Evolutionary conservation across 2,329 filamentous ascomycete genomes (phyloP), one percentile per base, ranked within the genome.

Genomic region (Dactylonectria macrodidyma): DNA sequence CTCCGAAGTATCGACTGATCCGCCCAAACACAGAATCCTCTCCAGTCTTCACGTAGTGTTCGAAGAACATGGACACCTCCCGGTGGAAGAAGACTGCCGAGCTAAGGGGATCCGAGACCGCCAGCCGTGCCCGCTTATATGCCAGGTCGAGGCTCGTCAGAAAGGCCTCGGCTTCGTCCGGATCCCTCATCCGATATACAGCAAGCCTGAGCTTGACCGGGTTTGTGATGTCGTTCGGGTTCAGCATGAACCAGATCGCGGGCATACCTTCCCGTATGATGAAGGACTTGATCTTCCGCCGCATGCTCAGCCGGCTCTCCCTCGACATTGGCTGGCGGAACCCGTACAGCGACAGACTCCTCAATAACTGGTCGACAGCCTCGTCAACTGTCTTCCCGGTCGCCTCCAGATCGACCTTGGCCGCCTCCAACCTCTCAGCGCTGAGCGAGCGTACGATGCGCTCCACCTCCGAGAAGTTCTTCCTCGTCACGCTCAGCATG

Each of bases 161-260:
- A 14, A 44, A 44, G 38, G 7, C 3, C 38, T 44, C 38, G 10
- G 5, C 38, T 1, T 2, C 38, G 12, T 5, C 10, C 1, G 38
- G 38, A 14, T 9, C 8, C 10, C 14, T 0, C 5, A 2, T 44
- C 5, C 38, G 38, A 16, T 44, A 44, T 16, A 5, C 38, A 5
- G 38, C 11, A 14, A 44, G 38, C 5, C 38, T 9, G 0, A 66
- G 51, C 47, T 66, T 66, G 2, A 61, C 24, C 1, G 59, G 48
- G n/a, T 58, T 62, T 3, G 59, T 66, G 10, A 66, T 47, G 12
- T 62, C 26, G 5, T 54, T 54, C 0, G 38, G 50, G 36, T 62
- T 66, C 1, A 66, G n/a, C 1, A 47, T 66, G n/a, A 62, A 62
- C 64, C 64, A 62, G 8, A 66, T 66, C 2, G 58, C 52, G 1